Percentiles rank a stretch among this genome's conserved stretches.
These are phyloP conservation scores for Coprinopsis strossmayeri DNA, from an alignment of 768 basidiomycete genomes.

Conservation along the genomic window DNA sequence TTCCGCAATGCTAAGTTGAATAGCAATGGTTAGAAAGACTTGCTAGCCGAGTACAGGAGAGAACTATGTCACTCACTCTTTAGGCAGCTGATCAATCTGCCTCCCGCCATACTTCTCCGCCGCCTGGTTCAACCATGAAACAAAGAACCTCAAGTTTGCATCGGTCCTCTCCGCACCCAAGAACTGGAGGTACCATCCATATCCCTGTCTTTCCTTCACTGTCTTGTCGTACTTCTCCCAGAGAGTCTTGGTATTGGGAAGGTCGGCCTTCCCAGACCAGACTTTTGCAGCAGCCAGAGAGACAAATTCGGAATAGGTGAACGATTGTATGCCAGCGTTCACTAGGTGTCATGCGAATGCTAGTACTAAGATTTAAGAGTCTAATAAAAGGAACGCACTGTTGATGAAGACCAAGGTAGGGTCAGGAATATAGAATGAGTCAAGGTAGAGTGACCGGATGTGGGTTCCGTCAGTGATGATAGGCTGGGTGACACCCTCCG, in stretches of 20 bases:
- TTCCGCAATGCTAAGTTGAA: background rate
- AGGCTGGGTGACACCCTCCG: conserved; percentile 18
- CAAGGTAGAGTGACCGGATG: conserved; percentile 32
- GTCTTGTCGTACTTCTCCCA: conserved; percentile 27
- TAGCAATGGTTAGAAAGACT: background rate
- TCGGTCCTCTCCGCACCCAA: conserved; percentile 23
- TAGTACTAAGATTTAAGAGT: background rate
- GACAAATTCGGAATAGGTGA: conserved; percentile 30
- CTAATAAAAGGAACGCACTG: conserved; percentile 17
- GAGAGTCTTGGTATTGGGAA: conserved; percentile 24
- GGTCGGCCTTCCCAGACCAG: conserved; percentile 28
- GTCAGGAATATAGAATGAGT: conserved; percentile 37
- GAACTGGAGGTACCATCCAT: conserved; percentile 30
- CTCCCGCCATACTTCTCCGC: conserved; percentile 31
- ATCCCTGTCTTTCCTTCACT: conserved; percentile 26
- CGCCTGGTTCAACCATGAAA: conserved; percentile 34
- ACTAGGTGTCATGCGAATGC: conserved; percentile 19
- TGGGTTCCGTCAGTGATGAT: conserved; percentile 35
- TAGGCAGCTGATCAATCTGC: conserved; percentile 17
- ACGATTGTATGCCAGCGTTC: conserved; percentile 34
- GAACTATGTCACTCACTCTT: conserved; percentile 10
- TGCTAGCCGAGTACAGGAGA: background rate
- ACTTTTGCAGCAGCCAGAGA: conserved; percentile 31
- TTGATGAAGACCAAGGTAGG: conserved; percentile 36
- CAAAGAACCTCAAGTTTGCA: conserved; percentile 24